Percentiles rank a stretch among this genome's conserved stretches.
phyloP scores from a whole-genome alignment of 768 basidiomycete genomes.

The Paxillus involutus region DNA sequence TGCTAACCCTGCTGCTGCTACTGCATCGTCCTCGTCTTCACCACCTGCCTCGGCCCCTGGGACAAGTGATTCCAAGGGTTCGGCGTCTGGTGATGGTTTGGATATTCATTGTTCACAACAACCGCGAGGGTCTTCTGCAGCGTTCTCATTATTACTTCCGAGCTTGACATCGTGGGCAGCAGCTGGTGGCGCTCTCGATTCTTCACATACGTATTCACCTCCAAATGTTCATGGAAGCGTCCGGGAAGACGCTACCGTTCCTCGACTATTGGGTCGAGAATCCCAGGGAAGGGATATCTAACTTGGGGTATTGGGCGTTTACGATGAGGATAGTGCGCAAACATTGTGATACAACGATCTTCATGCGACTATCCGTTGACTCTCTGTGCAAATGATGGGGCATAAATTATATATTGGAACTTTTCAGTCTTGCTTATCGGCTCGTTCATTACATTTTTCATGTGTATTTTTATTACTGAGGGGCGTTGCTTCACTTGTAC shows the following conservation, averaged over 20 bases:
- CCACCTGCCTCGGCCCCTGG: constrained; percentile 5
- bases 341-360: background rate
- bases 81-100: constrained; percentile 1
- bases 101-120: constrained; percentile 18
- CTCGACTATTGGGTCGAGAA: constrained; percentile 28
- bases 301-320: background rate
- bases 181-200: constrained; percentile 22
- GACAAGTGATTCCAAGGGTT: constrained; percentile 1
- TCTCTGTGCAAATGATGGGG: background rate
- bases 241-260: constrained; percentile 21
- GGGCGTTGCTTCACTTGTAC: background rate
- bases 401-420: constrained; percentile 6
- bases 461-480: constrained; percentile 15
- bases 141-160: constrained; percentile 30
- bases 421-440: background rate
- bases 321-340: background rate
- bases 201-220: constrained; percentile 4
- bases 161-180: constrained; percentile 36
- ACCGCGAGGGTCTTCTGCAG: constrained; percentile 21
- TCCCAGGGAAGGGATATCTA: constrained; percentile 24
- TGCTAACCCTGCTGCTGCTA: constrained; percentile 6
- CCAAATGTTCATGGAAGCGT: background rate
- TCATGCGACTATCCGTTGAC: too few relatives aligned
- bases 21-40: constrained; percentile 7
- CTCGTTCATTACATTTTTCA: background rate